Evolutionary conservation across 208 protist genomes (phyloP).

Genomic region (Leishmania tarentolae): DNA sequence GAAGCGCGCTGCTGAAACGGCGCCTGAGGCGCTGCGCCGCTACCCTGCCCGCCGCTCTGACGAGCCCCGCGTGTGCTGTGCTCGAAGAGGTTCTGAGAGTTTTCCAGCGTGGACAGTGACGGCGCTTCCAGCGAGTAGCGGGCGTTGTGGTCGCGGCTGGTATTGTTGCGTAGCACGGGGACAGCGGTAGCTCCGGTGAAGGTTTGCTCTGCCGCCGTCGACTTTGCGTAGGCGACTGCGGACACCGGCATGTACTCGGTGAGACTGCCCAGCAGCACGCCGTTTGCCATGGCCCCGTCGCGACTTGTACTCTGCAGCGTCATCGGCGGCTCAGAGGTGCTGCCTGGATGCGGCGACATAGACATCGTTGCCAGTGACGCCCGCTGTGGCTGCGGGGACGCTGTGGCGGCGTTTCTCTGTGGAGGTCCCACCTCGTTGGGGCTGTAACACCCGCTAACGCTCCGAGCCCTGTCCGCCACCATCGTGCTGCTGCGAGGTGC

Average conservation of each 20-base stretch:
- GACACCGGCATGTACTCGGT: slow-evolving; percentile 16
- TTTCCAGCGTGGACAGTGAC: background rate
- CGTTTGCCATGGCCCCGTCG: background rate
- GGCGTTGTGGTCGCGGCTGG: background rate
- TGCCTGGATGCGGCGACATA: background rate
- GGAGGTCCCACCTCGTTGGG: background rate
- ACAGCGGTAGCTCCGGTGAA: background rate
- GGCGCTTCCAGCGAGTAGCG: background rate
- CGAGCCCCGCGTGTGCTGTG: too few relatives aligned
- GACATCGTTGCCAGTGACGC: slow-evolving; percentile 1
- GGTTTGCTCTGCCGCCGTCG: background rate
- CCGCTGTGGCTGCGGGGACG: background rate
- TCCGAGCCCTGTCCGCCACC: slow-evolving; percentile 1
- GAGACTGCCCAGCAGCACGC: slow-evolving; percentile 21
- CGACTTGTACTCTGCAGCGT: background rate
- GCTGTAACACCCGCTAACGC: background rate
- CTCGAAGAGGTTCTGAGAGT: background rate
- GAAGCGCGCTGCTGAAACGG: background rate
- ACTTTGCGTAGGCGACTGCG: slow-evolving; percentile 18
- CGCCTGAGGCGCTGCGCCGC: slow-evolving; percentile 4
- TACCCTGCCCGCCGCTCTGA: background rate
- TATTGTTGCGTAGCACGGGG: background rate
- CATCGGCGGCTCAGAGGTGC: background rate
- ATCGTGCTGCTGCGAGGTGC: background rate
- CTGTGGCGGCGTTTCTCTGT: background rate